Percentiles rank a stretch among this genome's conserved stretches.
These are phyloP conservation scores for Pseudogymnoascus sp. DNA, from an alignment of 2,329 filamentous ascomycete genomes.

Conservation along the genomic window DNA sequence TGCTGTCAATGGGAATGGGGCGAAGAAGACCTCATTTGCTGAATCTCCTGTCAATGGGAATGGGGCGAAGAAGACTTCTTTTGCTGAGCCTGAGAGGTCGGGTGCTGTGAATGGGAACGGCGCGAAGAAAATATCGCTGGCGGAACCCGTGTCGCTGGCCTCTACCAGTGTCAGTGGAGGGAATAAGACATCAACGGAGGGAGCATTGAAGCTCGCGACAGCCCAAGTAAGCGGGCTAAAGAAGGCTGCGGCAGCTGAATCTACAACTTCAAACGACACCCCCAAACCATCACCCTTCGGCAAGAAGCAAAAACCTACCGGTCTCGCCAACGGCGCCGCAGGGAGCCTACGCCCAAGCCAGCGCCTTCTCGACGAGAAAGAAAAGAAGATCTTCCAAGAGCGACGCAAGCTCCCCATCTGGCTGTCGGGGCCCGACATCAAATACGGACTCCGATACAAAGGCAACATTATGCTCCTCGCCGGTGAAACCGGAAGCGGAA, in stretches of 20 bases:
- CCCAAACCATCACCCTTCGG: neutral
- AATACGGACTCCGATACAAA: constrained; percentile 24
- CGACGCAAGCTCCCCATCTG: constrained; percentile 30
- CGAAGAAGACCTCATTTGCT: neutral
- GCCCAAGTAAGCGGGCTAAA: neutral
- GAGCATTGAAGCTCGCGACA: neutral
- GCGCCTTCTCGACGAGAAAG: neutral
- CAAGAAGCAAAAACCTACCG: neutral
- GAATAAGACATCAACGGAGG: neutral
- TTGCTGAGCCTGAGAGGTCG: neutral
- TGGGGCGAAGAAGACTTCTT: neutral
- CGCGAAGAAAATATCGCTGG: neutral
- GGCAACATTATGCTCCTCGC: constrained; percentile 72
- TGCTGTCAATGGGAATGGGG: neutral
- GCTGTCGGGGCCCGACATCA: constrained; percentile 26
- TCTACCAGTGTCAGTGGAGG: neutral
- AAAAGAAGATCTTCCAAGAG: constrained; percentile 20
- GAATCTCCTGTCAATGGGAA: neutral
- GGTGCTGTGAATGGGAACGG: neutral
- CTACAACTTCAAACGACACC: neutral
- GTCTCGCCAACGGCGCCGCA: neutral
- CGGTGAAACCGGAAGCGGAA: constrained; percentile 93
- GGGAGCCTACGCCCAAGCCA: neutral
- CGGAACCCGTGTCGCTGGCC: neutral
- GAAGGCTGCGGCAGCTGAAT: neutral